Conservation (phyloP, 2,329 filamentous ascomycete species). For the Sarocladium oryzae region DNA sequence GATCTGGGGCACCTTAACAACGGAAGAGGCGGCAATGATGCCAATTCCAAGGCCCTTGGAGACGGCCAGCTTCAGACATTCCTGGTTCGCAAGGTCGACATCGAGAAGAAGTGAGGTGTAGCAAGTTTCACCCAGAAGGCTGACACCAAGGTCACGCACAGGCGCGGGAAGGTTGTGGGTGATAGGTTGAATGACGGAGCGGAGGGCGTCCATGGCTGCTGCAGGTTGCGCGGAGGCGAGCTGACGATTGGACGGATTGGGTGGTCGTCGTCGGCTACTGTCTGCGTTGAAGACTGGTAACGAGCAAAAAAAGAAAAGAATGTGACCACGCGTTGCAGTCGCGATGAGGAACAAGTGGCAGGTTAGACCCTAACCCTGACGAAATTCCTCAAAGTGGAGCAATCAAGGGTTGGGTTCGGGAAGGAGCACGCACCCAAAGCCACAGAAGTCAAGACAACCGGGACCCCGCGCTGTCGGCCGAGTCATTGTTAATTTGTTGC, state of each 20-base stretch:
- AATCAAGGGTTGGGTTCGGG: background rate
- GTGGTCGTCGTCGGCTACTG: background rate
- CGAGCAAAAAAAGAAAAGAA: background rate
- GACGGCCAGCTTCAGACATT: conserved; percentile 82
- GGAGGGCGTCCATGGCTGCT: conserved; percentile 52
- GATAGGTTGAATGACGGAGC: conserved; percentile 58
- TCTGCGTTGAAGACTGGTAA: background rate
- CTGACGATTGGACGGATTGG: background rate
- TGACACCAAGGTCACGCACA: conserved; percentile 66
- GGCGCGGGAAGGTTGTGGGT: conserved; percentile 68
- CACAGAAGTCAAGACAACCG: background rate
- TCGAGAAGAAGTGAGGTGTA: conserved; percentile 82
- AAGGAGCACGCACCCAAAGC: background rate
- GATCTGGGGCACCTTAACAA: conserved; percentile 97
- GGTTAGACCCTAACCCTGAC: background rate
- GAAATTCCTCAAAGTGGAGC: background rate
- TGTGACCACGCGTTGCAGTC: background rate
- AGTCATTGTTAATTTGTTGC: conserved; percentile 4
- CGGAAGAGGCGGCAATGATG: conserved; percentile 82
- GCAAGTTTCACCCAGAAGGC: conserved; percentile 76
- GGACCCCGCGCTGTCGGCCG: background rate
- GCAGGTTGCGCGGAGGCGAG: conserved; percentile 9
- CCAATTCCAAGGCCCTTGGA: conserved; percentile 90
- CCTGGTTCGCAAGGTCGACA: conserved; percentile 67
- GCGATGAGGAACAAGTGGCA: conserved; percentile 1